A percentile compares a stretch with the other conserved stretches of the same genome.
Conservation (phyloP, 164 flowering plant species). For the Vitis vinifera region ASM3070453v1 NC_081817.1:10613501-10614000, state of each 20-base stretch:
- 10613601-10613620: background rate
- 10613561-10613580: background rate
- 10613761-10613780: background rate
- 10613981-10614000: too few species aligned
- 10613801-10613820: slow-evolving; percentile 44
- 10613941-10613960: too few species aligned
- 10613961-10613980: too few species aligned
- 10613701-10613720: slow-evolving; percentile 8
- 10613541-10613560: slow-evolving; percentile 41
- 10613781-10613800: slow-evolving; percentile 46
- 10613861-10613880: slow-evolving; percentile 53
- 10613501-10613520: slow-evolving; percentile 79
- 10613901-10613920: too few species aligned
- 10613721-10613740: slow-evolving; percentile 6
- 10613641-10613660: slow-evolving; percentile 69
- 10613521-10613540: slow-evolving; percentile 80
- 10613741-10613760: background rate
- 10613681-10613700: slow-evolving; percentile 71
- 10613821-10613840: slow-evolving; percentile 14
- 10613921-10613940: too few species aligned
- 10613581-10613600: background rate
- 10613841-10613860: slow-evolving; percentile 18
- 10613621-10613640: slow-evolving; percentile 69
- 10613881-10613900: too few species aligned
- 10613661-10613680: slow-evolving; percentile 86